Evolutionary conservation across 768 basidiomycete species (phyloP), one percentile per base, ranked within the genome.

Genomic region (Termitomyces sp.): DNA sequence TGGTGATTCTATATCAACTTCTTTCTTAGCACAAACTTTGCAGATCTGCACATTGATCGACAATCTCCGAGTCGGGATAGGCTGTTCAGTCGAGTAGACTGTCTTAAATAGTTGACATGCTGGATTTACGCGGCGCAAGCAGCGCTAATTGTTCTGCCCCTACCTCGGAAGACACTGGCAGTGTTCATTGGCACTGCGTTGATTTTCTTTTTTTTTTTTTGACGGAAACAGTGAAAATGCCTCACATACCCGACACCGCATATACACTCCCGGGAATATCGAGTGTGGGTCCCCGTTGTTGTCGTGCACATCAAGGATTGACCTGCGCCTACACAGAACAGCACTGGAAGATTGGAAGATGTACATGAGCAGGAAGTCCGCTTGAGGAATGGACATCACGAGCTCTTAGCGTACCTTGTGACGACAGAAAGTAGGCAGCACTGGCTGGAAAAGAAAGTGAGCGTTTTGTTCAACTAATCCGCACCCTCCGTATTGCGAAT

Each of bases 371-470:
- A 46, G 10, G 12, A 17, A 26, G 42, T 12, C n/a, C 21, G 26
- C 19, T 14, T 22, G 14, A 40, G 15, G 26, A 34, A 46, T 30
- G 30, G 34, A 43, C 41, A 30, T 34, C 42, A 34, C 28, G 43
- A 51, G 19, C 19, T 45, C 12, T 11, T 45, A 32, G 51, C 22
- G 56, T 35, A 48, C 17, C 51, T 56, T 24, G 6, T 12, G 26
- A 12, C 41, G 9, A 19, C 37, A 19, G 51, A 53, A 24, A 42
- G 30, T 30, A 48, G 41, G 37, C 58, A 54, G 17, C 14, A 45
- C 19, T 15, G 26, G 14, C n/a, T 58, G 12, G 45, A 56, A 22
- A 34, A 35, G 22, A 49, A 64, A 51, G 58, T 55, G 30, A 51
- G 58, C 3, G 8, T 37, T 5, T 8, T 2, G 24, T 26, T 26